Conservation (phyloP, 768 basidiomycete genomes). For the Amanita muscaria region DNA sequence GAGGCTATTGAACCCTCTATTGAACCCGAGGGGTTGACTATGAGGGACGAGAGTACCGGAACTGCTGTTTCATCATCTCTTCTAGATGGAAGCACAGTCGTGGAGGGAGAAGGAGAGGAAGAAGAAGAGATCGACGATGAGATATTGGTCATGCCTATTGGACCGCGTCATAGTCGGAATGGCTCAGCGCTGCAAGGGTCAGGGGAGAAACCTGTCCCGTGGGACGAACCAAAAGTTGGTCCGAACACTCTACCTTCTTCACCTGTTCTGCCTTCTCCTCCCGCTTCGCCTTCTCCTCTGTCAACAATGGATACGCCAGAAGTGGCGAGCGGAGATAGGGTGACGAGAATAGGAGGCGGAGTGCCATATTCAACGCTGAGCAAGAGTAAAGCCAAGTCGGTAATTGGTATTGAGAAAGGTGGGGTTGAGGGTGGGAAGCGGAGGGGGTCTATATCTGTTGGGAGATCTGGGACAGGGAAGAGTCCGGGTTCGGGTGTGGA, state of each 20-base stretch:
- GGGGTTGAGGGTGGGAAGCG: slow-evolving; percentile 26
- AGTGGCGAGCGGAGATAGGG: slow-evolving; percentile 19
- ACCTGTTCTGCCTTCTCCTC: slow-evolving; percentile 21
- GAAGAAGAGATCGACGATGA: slow-evolving; percentile 73
- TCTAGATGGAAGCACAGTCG: slow-evolving; percentile 12
- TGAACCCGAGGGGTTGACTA: not conserved
- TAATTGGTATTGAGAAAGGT: slow-evolving; percentile 34
- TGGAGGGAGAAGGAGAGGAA: slow-evolving; percentile 2
- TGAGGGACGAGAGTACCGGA: slow-evolving; percentile 7
- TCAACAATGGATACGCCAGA: slow-evolving; percentile 16
- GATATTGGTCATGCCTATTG: slow-evolving; percentile 67
- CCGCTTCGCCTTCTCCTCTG: slow-evolving; percentile 32
- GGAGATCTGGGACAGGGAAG: slow-evolving; percentile 54
- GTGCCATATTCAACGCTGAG: slow-evolving; percentile 21
- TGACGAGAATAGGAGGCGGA: slow-evolving; percentile 12
- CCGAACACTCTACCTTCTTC: too few species aligned
- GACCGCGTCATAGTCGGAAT: slow-evolving; percentile 26
- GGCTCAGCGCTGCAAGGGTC: slow-evolving; percentile 8
- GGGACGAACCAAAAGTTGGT: slow-evolving; percentile 16
- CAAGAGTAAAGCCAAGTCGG: slow-evolving; percentile 43
- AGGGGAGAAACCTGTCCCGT: slow-evolving; percentile 25
- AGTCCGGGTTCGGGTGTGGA: slow-evolving; percentile 66
- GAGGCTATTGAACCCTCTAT: slow-evolving; percentile 40
- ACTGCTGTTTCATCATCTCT: not conserved
- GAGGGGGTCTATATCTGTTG: slow-evolving; percentile 57